These are phyloP conservation scores for Vitis labrusca DNA, from an alignment of 164 flowering plant genomes.

Conservation along the genomic window DNA sequence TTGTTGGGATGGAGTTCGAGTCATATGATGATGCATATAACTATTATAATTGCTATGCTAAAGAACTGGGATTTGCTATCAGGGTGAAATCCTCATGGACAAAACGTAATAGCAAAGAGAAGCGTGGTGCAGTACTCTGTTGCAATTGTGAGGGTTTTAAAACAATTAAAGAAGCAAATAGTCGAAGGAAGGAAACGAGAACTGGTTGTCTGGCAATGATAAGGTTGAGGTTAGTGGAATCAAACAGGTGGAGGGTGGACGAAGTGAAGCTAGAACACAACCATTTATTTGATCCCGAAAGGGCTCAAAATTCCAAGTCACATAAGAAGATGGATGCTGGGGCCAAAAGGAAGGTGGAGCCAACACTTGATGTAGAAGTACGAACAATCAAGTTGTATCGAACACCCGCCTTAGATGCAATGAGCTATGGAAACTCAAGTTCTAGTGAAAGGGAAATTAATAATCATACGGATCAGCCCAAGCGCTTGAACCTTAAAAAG, in stretches of 20 bases:
- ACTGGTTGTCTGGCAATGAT: conserved; percentile 71
- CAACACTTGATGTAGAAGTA: conserved; percentile 47
- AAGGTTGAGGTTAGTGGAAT: conserved; percentile 61
- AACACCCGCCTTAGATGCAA: conserved; percentile 25
- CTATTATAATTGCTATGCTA: conserved; percentile 60
- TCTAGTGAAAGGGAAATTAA: conserved; percentile 27
- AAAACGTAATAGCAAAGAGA: conserved; percentile 63
- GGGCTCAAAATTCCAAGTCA: conserved; percentile 62
- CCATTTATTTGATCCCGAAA: conserved; percentile 59
- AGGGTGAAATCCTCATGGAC: conserved; percentile 70
- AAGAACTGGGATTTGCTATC: conserved; percentile 60
- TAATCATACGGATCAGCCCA: conserved; percentile 18
- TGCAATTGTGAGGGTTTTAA: conserved; percentile 78
- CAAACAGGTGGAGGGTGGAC: conserved; percentile 59
- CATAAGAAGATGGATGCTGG: conserved; percentile 53
- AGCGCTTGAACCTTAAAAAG: conserved; percentile 41
- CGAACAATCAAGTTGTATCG: conserved; percentile 49
- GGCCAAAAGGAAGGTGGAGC: conserved; percentile 43
- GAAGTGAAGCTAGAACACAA: conserved; percentile 74
- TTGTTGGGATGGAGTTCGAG: conserved; percentile 63
- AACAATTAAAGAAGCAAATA: conserved; percentile 43
- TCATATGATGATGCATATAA: conserved; percentile 71
- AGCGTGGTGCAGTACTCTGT: conserved; percentile 67
- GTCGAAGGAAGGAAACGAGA: conserved; percentile 53
- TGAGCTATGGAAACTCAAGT: conserved; percentile 28